A percentile compares a stretch with the other conserved stretches of the same genome.
These are phyloP conservation scores for Podochytrium sp. DNA, from an alignment of 192 early-diverging fungal genomes.

Conservation along the genomic window DNA sequence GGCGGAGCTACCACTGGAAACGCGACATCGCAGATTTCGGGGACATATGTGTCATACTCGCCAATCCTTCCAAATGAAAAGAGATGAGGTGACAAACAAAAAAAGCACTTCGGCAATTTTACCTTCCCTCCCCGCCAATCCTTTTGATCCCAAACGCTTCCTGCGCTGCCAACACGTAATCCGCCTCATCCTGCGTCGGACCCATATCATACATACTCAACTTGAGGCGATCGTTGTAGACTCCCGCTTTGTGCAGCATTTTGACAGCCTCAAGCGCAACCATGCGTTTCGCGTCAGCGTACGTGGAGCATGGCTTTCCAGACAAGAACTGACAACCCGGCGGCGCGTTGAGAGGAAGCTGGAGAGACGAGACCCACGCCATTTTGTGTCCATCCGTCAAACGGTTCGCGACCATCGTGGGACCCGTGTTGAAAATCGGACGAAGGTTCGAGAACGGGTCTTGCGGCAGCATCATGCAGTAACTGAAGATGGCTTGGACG, in stretches of 20 bases:
- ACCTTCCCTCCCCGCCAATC: background rate
- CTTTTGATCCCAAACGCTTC: conserved; percentile 12
- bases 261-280: conserved; percentile 75
- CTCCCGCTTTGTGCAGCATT: conserved; percentile 67
- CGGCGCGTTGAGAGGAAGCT: conserved; percentile 35
- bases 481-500: conserved; percentile 59
- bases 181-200: conserved; percentile 1
- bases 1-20: background rate
- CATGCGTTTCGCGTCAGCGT: conserved; percentile 67
- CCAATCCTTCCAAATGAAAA: too few species aligned
- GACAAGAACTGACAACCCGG: conserved; percentile 22
- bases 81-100: too few species aligned
- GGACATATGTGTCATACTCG: background rate
- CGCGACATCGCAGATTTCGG: background rate
- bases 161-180: conserved; percentile 10
- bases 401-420: background rate
- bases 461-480: conserved; percentile 69
- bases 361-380: conserved; percentile 19
- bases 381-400: background rate
- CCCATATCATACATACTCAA: conserved; percentile 4
- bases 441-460: conserved; percentile 53
- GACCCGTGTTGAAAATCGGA: conserved; percentile 56
- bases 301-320: conserved; percentile 49
- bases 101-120: too few species aligned
- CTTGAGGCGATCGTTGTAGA: conserved; percentile 73